Percentiles rank a stretch among this genome's conserved stretches.
Evolutionary conservation across 257 asterid species (phyloP).

Genomic region (Rubia yunnanensis): DNA sequence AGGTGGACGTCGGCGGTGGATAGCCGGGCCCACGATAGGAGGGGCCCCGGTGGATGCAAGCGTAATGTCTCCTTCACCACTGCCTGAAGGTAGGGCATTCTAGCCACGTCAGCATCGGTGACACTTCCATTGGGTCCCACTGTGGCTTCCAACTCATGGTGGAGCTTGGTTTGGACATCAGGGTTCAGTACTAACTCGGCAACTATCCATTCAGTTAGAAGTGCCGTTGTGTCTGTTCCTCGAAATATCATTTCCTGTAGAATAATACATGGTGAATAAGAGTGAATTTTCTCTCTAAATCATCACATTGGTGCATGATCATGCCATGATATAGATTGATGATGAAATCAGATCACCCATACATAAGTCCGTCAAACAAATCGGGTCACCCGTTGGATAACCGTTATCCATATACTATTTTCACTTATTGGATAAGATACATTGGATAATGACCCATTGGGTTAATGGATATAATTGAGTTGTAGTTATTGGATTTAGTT

Average conservation of each 20-base stretch:
- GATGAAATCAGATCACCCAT: no score
- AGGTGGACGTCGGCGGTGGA: slow-evolving; percentile 32
- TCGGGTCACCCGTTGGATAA: no score
- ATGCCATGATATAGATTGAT: no score
- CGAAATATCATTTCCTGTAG: slow-evolving; percentile 51
- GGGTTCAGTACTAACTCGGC: slow-evolving; percentile 40
- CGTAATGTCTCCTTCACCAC: slow-evolving; percentile 46
- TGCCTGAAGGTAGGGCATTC: slow-evolving; percentile 36
- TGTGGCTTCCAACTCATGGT: slow-evolving; percentile 17
- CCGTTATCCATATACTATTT: no score
- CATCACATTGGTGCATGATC: no score
- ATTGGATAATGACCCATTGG: no score
- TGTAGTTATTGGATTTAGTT: no score
- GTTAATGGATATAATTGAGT: no score
- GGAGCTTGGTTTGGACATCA: slow-evolving; percentile 24
- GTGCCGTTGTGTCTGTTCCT: slow-evolving; percentile 46
- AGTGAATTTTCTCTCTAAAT: no score
- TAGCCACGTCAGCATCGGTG: slow-evolving; percentile 24
- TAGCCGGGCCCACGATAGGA: slow-evolving; percentile 45
- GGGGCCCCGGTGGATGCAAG: slow-evolving; percentile 54
- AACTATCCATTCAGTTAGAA: slow-evolving; percentile 50
- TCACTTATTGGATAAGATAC: no score
- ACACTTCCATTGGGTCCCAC: slow-evolving; percentile 9
- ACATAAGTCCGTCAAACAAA: no score
- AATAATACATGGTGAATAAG: not conserved